Evolutionary conservation across 768 basidiomycete genomes (phyloP).

Genomic region (Candolleomyces efflorescens): DNA sequence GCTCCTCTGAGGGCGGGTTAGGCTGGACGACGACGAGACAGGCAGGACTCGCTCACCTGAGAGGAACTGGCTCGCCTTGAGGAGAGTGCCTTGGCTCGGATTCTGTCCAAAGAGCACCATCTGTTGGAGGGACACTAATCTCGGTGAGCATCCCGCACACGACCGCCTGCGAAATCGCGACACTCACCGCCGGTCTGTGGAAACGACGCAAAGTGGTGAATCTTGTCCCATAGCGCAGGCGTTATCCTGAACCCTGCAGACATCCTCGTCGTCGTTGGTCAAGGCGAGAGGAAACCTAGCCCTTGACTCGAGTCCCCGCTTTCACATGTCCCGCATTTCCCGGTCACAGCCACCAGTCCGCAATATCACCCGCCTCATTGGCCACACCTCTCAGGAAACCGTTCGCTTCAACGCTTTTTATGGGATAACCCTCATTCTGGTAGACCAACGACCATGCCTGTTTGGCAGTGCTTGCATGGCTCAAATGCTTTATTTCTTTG

Average conservation of each 20-base stretch:
- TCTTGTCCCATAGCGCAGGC: constrained; percentile 80
- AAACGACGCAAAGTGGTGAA: constrained; percentile 88
- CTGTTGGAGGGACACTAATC: constrained; percentile 86
- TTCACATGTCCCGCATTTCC: constrained; percentile 10
- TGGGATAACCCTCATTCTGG: too few relatives aligned
- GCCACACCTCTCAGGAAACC: too few relatives aligned
- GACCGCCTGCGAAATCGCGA: constrained; percentile 14
- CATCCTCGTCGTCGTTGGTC: constrained; percentile 26
- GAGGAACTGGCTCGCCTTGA: constrained; percentile 90
- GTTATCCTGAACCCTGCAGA: constrained; percentile 70
- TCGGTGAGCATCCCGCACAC: background rate
- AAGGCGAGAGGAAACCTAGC: background rate
- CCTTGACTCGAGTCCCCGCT: background rate
- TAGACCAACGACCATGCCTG: too few relatives aligned
- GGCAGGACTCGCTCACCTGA: constrained; percentile 41
- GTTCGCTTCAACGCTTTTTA: too few relatives aligned
- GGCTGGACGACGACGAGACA: background rate
- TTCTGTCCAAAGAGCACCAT: constrained; percentile 98
- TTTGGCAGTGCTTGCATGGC: too few relatives aligned
- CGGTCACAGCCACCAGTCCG: background rate
- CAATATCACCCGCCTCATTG: too few relatives aligned
- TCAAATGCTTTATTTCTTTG: too few relatives aligned
- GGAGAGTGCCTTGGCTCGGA: constrained; percentile 87
- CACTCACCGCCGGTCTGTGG: constrained; percentile 85
- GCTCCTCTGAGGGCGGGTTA: constrained; percentile 67